These are phyloP conservation scores for Boletus vermiculosoides DNA, from an alignment of 768 basidiomycete species.

Conservation along the genomic window DNA sequence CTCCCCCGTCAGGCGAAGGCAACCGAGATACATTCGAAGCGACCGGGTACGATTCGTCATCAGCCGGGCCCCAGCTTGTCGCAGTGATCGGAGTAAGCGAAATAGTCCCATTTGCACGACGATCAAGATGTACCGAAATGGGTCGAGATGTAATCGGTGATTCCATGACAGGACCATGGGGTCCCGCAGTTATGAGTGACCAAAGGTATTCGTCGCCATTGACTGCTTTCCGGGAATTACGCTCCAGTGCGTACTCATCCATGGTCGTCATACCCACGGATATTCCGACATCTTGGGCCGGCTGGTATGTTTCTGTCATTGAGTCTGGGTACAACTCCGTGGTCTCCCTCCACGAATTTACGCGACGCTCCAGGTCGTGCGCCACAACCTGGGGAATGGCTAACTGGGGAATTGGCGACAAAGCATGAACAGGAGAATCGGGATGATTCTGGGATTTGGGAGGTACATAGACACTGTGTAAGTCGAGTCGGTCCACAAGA, in stretches of 20 bases:
- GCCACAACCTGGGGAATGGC: conserved; percentile 55
- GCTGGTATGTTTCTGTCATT: conserved; percentile 37
- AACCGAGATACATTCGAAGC: conserved; percentile 37
- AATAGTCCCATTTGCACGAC: conserved; percentile 53
- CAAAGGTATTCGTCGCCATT: conserved; percentile 64
- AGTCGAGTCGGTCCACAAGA: conserved; percentile 63
- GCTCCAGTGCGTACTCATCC: conserved; percentile 26
- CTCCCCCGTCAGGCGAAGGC: conserved; percentile 58
- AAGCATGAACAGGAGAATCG: conserved; percentile 29
- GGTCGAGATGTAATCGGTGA: conserved; percentile 40
- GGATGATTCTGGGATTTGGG: conserved; percentile 24
- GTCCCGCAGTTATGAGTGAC: conserved; percentile 65
- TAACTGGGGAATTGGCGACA: conserved; percentile 65
- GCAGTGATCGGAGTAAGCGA: conserved; percentile 38
- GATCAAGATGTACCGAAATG: conserved; percentile 55
- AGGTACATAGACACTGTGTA: conserved; percentile 38
- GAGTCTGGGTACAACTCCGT: conserved; percentile 50
- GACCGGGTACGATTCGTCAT: conserved; percentile 39
- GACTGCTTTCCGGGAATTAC: not conserved
- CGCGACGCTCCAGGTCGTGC: conserved; percentile 51
- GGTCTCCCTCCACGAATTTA: conserved; percentile 65
- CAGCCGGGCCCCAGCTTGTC: conserved; percentile 55
- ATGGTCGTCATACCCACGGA: conserved; percentile 16
- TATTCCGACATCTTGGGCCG: conserved; percentile 8
- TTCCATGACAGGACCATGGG: conserved; percentile 42